Evolutionary conservation across 139 green algal species (phyloP).

Genomic region (Bryopsis sp.): DNA sequence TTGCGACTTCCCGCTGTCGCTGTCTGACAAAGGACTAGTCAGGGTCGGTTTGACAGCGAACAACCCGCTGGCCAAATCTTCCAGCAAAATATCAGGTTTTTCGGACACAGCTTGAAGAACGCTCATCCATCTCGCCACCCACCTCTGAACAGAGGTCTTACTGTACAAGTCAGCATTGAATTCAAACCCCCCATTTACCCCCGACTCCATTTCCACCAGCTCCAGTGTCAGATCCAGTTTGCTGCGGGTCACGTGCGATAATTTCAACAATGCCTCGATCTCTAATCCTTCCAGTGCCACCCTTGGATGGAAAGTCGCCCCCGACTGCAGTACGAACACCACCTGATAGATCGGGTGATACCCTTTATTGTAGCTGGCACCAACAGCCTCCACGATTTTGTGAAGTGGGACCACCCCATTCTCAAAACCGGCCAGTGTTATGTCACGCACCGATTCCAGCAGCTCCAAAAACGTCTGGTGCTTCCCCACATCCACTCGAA

Average conservation of each 20-base stretch:
- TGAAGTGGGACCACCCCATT: not conserved
- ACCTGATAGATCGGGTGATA: not conserved
- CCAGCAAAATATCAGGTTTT: not conserved
- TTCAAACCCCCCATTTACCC: not conserved
- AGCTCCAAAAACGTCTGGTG: not conserved
- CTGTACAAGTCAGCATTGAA: not conserved
- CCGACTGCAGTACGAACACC: not conserved
- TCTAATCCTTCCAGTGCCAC: not conserved
- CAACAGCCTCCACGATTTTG: not conserved
- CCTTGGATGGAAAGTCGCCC: not conserved
- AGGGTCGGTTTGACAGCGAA: no score
- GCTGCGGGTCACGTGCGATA: not conserved
- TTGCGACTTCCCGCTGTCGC: no score
- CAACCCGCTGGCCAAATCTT: not conserved
- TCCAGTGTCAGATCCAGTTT: not conserved
- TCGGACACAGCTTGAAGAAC: not conserved
- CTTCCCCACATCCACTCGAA: not conserved
- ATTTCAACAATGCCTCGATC: not conserved
- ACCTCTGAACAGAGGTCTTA: not conserved
- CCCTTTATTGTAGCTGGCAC: not conserved
- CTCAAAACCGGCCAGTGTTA: not conserved
- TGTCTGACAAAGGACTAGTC: no score
- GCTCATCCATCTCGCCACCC: not conserved
- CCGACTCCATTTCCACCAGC: not conserved
- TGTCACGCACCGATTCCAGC: not conserved